Conservation (phyloP, 345 rosid species). For the Chamaenerion angustifolium region DNA sequence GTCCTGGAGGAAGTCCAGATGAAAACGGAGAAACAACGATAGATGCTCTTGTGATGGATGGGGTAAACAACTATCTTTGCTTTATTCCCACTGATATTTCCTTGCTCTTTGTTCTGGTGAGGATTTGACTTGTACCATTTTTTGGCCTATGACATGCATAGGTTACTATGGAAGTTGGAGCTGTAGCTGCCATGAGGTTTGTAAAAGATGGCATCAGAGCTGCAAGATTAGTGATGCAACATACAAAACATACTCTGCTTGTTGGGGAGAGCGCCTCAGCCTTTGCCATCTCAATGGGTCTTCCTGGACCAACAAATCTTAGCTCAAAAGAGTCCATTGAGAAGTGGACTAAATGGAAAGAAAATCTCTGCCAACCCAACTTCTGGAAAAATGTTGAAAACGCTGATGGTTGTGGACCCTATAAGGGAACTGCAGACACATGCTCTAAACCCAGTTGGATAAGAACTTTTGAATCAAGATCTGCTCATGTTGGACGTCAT, state of each 20-base stretch:
- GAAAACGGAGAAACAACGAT: slow-evolving; percentile 92
- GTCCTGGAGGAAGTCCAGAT: slow-evolving; percentile 96
- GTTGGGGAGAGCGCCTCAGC: slow-evolving; percentile 73
- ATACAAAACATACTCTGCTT: slow-evolving; percentile 69
- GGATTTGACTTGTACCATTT: slow-evolving; percentile 5
- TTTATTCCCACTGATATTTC: neutral
- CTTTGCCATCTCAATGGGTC: slow-evolving; percentile 91
- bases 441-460: slow-evolving; percentile 17
- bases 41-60: slow-evolving; percentile 87
- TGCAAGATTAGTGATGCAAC: slow-evolving; percentile 68
- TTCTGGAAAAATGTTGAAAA: slow-evolving; percentile 75
- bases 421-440: slow-evolving; percentile 14
- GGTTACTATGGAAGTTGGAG: slow-evolving; percentile 98
- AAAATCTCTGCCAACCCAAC: slow-evolving; percentile 59
- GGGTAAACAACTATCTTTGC: slow-evolving; percentile 34
- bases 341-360: slow-evolving; percentile 78
- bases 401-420: slow-evolving; percentile 60
- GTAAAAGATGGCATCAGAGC: slow-evolving; percentile 93
- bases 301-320: slow-evolving; percentile 73
- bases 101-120: slow-evolving; percentile 3
- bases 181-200: slow-evolving; percentile 91
- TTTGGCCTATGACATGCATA: slow-evolving; percentile 39
- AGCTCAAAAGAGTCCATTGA: slow-evolving; percentile 62
- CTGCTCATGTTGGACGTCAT: slow-evolving; percentile 50
- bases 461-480: slow-evolving; percentile 19